Conservation (phyloP, 352 stramenopile genomes). For the Phytophthora sansomeana region DNA sequence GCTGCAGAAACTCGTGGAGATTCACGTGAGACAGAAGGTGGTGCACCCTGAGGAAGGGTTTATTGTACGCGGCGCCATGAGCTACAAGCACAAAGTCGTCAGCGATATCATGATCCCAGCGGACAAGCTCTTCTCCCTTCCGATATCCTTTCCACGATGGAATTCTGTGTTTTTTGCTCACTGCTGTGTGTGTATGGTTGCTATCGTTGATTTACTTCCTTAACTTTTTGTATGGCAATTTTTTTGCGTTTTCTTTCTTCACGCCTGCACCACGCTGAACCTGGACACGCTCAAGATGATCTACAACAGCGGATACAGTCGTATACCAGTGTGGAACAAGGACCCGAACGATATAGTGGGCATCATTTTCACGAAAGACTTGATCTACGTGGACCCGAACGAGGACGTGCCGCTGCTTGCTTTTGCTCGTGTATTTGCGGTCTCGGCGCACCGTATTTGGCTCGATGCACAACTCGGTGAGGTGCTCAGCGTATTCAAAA, state of each 20-base stretch:
- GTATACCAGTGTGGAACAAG: slow-evolving; percentile 96
- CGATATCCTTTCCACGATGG: slow-evolving; percentile 59
- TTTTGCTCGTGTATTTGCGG: slow-evolving; percentile 92
- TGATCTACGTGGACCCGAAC: slow-evolving; percentile 85
- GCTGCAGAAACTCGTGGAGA: slow-evolving; percentile 96
- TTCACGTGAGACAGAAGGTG: slow-evolving; percentile 94
- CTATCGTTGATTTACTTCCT: slow-evolving; percentile 11
- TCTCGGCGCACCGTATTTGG: slow-evolving; percentile 77
- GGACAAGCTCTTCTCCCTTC: slow-evolving; percentile 79
- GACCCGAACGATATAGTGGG: slow-evolving; percentile 97
- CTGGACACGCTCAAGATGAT: slow-evolving; percentile 78
- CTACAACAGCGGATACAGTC: slow-evolving; percentile 93
- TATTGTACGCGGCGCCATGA: slow-evolving; percentile 94
- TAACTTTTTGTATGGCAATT: slow-evolving; percentile 48
- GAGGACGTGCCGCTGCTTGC: slow-evolving; percentile 79
- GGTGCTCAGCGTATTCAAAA: slow-evolving; percentile 82
- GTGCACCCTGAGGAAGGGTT: slow-evolving; percentile 94
- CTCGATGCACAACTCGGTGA: slow-evolving; percentile 72
- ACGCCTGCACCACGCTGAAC: slow-evolving; percentile 60
- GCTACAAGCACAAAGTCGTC: slow-evolving; percentile 80
- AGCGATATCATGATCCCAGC: slow-evolving; percentile 94
- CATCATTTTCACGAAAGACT: slow-evolving; percentile 95
- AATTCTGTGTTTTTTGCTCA: slow-evolving; percentile 19
- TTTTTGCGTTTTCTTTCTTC: slow-evolving; percentile 13
- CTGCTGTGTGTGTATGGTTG: background rate